Percentiles rank a stretch among this genome's conserved stretches.
Conservation (phyloP, 1,284 basidiomycete genomes). For the Ustilago crameri region DNA sequence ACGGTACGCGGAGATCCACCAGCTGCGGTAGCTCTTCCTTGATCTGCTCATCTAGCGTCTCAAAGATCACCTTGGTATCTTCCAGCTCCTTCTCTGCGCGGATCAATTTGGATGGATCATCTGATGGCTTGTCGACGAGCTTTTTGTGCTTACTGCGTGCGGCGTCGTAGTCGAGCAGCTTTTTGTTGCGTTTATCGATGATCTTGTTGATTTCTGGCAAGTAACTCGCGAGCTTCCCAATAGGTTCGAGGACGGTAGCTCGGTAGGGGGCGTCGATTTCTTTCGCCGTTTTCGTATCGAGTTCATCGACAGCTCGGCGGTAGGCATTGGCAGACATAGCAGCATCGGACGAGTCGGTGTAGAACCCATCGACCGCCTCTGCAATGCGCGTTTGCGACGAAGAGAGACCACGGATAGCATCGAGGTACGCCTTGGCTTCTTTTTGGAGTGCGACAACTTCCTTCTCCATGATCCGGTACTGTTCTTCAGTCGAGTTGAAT, state of each 20-base stretch:
- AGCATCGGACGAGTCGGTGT: constrained; percentile 75
- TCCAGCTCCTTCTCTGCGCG: constrained; percentile 94
- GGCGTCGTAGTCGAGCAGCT: constrained; percentile 96
- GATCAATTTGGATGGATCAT: constrained; percentile 90
- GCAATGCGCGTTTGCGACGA: constrained; percentile 91
- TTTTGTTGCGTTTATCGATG: constrained; percentile 93
- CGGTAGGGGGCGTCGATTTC: constrained; percentile 94
- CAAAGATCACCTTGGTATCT: constrained; percentile 91
- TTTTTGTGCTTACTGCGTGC: constrained; percentile 81
- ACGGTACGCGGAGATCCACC: constrained; percentile 93
- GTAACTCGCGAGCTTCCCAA: constrained; percentile 92
- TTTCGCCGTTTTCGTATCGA: constrained; percentile 84
- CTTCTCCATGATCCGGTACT: constrained; percentile 81
- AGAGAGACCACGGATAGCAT: constrained; percentile 89
- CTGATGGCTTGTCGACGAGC: constrained; percentile 88
- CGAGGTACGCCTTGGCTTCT: constrained; percentile 92
- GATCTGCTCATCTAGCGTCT: constrained; percentile 90
- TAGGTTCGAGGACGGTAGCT: constrained; percentile 91
- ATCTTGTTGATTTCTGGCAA: constrained; percentile 94
- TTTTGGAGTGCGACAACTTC: constrained; percentile 80
- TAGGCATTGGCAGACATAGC: constrained; percentile 98
- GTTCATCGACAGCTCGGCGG: constrained; percentile 91
- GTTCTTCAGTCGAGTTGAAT: constrained; percentile 89
- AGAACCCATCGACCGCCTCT: constrained; percentile 93
- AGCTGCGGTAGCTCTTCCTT: constrained; percentile 90